Evolutionary conservation across 345 rosid species (phyloP).

Genomic region (Populus ilicifolia): DNA sequence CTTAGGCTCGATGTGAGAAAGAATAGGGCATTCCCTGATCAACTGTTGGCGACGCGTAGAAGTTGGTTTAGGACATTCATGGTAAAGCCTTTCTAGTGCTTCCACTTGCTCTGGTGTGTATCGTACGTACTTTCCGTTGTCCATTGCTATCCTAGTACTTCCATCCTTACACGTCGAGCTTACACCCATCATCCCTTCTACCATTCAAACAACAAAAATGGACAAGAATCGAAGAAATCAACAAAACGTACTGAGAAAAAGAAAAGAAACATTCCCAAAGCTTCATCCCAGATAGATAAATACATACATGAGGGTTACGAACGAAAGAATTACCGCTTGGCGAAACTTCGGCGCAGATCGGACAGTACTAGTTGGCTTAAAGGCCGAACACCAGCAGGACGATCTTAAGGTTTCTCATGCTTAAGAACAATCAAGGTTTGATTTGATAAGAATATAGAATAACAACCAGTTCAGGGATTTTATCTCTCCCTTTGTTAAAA

Average conservation of each 20-base stretch:
- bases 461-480: too few species aligned
- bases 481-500: background rate
- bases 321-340: slow-evolving; percentile 9
- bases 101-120: slow-evolving; percentile 99
- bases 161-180: slow-evolving; percentile 70
- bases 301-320: background rate
- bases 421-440: background rate
- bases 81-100: slow-evolving; percentile 99
- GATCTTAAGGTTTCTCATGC: background rate
- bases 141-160: slow-evolving; percentile 36
- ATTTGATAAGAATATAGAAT: background rate
- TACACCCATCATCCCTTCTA: slow-evolving; percentile 56
- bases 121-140: slow-evolving; percentile 97
- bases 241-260: background rate
- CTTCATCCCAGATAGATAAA: background rate
- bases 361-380: background rate
- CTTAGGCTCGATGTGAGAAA: slow-evolving; percentile 94
- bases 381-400: background rate
- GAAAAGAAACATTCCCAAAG: background rate
- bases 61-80: slow-evolving; percentile 97
- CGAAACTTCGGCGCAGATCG: slow-evolving; percentile 9
- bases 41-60: slow-evolving; percentile 96
- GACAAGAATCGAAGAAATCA: background rate
- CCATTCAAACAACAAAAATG: background rate
- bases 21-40: slow-evolving; percentile 98